A percentile compares a stretch with the other conserved stretches of the same genome.
Conservation (phyloP, 108 stramenopile species). For the Schizochytrium sp. region DNA sequence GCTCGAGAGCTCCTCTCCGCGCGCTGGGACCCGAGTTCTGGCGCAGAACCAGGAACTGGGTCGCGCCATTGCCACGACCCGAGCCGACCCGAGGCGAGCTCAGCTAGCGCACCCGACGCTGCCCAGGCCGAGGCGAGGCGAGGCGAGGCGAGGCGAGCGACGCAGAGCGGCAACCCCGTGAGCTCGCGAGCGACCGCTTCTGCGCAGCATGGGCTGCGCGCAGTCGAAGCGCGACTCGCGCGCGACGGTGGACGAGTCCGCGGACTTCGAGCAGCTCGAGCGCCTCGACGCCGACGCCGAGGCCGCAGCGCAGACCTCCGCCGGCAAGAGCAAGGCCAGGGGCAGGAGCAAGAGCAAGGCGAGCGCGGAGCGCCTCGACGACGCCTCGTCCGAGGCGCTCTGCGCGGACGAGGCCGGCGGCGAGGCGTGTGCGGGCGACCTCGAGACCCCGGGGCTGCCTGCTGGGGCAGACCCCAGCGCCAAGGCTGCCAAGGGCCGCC, state of each 20-base stretch:
- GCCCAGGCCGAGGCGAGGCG: no score
- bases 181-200: no score
- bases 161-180: no score
- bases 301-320: not conserved
- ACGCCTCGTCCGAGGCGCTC: not conserved
- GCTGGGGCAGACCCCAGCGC: not conserved
- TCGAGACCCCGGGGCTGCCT: not conserved
- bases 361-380: not conserved
- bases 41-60: no score
- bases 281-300: not conserved
- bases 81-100: no score
- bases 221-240: not conserved
- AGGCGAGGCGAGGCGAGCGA: no score
- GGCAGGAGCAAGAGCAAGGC: not conserved
- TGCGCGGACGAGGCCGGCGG: not conserved
- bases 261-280: not conserved
- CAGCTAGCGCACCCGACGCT: no score
- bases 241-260: not conserved
- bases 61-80: no score
- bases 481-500: not conserved
- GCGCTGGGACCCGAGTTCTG: no score
- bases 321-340: no score
- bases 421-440: not conserved
- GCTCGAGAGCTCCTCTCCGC: no score
- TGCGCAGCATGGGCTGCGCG: not conserved